A percentile compares a stretch with the other conserved stretches of the same genome.
Conservation (phyloP, 192 early-diverging fungal species). For the Entomortierella beljakovae region DNA sequence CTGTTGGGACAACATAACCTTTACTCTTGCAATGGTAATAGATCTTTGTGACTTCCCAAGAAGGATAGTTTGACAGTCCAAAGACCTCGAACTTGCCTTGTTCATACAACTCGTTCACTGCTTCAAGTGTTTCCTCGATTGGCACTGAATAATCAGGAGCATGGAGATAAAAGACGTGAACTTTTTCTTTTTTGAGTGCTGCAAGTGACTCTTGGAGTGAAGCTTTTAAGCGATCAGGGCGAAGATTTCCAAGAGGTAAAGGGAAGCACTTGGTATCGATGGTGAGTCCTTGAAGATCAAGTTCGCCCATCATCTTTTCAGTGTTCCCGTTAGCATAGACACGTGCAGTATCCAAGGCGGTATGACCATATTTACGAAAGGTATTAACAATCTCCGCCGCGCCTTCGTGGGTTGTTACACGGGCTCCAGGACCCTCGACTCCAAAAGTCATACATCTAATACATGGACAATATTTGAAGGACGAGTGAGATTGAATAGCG, state of each 20-base stretch:
- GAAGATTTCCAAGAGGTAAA: constrained; percentile 41
- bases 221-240: constrained; percentile 53
- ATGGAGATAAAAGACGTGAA: constrained; percentile 77
- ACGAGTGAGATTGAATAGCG: no score
- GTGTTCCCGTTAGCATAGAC: constrained; percentile 71
- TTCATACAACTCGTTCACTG: constrained; percentile 68
- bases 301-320: constrained; percentile 45
- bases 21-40: constrained; percentile 51
- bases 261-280: constrained; percentile 44
- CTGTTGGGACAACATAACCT: constrained; percentile 49
- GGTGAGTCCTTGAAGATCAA: constrained; percentile 31
- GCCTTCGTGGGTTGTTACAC: constrained; percentile 44
- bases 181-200: constrained; percentile 61
- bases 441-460: constrained; percentile 53
- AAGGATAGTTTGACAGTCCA: constrained; percentile 53
- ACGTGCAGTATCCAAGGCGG: constrained; percentile 52
- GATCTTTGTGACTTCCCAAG: constrained; percentile 53
- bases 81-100: constrained; percentile 62
- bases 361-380: constrained; percentile 30
- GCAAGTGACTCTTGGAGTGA: constrained; percentile 52
- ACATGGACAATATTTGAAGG: background rate
- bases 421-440: constrained; percentile 32
- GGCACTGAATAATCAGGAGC: constrained; percentile 71
- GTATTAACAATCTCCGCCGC: constrained; percentile 28
- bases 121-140: constrained; percentile 62